Evolutionary conservation across 495 filamentous ascomycete species (phyloP), one percentile per base, ranked within the genome.

Genomic region (Chaetomium fimeti): DNA sequence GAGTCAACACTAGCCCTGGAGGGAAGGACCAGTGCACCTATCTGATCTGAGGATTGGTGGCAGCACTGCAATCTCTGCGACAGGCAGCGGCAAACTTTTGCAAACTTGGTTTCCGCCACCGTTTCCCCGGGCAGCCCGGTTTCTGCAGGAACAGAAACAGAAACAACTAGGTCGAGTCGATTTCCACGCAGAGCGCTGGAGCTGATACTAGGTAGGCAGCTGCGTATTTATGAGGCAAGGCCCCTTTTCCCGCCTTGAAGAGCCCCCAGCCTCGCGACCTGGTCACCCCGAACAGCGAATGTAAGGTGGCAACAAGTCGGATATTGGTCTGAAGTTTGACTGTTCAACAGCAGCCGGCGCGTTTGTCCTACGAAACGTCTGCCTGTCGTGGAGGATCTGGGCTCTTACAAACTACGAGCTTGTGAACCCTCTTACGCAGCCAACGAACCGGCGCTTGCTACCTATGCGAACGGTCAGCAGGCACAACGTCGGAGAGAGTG

Each of bases 1-100:
- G 16, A 55, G 29, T 55, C 16, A 15, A 20, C 22, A 28, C 52
- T 12, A 38, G 43, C 25, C 25, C 45, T n/a, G 56, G 56, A 59
- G 49, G 45, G 56, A 29, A 40, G 45, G 56, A 29, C 20, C 45
- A n/a, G n/a, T n/a, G n/a, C n/a, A n/a, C n/a, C n/a, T n/a, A n/a
- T 2, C 36, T 9, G 16, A 28, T 52, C 24, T 27, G 16, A 16
- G 24, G 9, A 52, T 22, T 7, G 24, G 9, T 24, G 22, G 6
- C 24, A 49, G 45, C 16, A 20, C 6, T 20, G 20, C 12, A 9
- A 32, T 36, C 6, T 36, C 20, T 5, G 20, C 9, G 20, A n/a
- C 45, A 49, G 45, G 45, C 45, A 49, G 5, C 20, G 24, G 16
- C 45, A 36, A 36, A 36, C 6, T 8, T 22, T n/a, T 49, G 45